phyloP scores from a whole-genome alignment of 805 yeast genomes.

The Helenozyma rhizophorensis region DNA sequence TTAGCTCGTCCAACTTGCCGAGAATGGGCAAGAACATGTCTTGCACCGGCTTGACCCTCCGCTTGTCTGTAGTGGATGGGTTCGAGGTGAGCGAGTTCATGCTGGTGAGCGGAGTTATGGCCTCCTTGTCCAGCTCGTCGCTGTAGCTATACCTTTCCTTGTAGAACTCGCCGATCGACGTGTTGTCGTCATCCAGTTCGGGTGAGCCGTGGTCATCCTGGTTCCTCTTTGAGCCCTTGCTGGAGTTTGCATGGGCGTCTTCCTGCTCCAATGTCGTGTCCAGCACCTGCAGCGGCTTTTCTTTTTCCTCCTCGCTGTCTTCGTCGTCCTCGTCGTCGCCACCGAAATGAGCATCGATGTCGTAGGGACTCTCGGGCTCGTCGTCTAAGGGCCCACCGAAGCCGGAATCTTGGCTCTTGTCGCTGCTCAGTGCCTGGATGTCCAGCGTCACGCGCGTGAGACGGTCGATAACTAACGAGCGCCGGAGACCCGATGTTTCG shows the following conservation, averaged over 20 bases:
- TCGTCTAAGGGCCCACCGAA: neutral
- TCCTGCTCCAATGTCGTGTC: too few relatives aligned
- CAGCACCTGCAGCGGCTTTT: too few relatives aligned
- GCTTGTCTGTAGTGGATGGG: slow-evolving; percentile 14
- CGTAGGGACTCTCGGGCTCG: too few relatives aligned
- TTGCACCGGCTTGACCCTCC: slow-evolving; percentile 38
- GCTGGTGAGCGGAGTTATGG: slow-evolving; percentile 36
- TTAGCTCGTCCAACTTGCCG: slow-evolving; percentile 42
- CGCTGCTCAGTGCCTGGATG: slow-evolving; percentile 17
- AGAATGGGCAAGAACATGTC: slow-evolving; percentile 57
- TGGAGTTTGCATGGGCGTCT: too few relatives aligned
- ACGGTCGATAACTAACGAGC: slow-evolving; percentile 35
- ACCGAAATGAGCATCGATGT: too few relatives aligned
- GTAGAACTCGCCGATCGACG: neutral
- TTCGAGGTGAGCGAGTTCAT: slow-evolving; percentile 23
- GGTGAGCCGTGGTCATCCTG: too few relatives aligned
- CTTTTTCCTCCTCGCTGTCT: too few relatives aligned
- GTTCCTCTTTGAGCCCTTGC: too few relatives aligned
- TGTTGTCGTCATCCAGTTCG: neutral
- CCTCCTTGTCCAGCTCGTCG: slow-evolving; percentile 11
- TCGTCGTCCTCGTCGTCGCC: too few relatives aligned
- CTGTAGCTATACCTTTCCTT: slow-evolving; percentile 4
- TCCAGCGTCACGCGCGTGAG: slow-evolving; percentile 37
- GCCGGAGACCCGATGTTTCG: slow-evolving; percentile 19
- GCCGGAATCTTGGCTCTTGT: slow-evolving; percentile 18